Percentiles rank a stretch among this genome's conserved stretches.
Conservation (phyloP, 805 yeast species). For the Nakazawaea populi region DNA sequence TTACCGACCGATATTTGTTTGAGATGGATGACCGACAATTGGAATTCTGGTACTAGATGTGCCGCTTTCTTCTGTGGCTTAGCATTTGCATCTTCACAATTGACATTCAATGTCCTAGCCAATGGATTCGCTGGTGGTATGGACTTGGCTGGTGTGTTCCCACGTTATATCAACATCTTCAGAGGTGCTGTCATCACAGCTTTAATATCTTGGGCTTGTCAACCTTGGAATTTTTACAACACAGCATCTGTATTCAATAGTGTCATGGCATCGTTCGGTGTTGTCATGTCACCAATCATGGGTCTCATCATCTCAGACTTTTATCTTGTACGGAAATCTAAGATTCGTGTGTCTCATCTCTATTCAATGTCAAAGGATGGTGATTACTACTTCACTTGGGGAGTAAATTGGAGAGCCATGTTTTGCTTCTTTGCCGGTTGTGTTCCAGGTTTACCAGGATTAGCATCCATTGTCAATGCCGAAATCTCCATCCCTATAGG, state of each 20-base stretch:
- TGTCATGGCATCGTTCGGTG: constrained; percentile 33
- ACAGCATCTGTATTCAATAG: constrained; percentile 29
- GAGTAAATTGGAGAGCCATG: constrained; percentile 37
- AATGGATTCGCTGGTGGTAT: constrained; percentile 42
- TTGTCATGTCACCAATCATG: constrained; percentile 33
- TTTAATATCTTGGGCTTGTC: constrained; percentile 26
- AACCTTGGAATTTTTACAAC: constrained; percentile 35
- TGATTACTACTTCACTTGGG: constrained; percentile 34
- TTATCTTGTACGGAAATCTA: constrained; percentile 31
- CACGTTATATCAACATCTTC: constrained; percentile 34
- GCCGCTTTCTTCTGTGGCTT: constrained; percentile 41
- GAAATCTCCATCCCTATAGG: constrained; percentile 16
- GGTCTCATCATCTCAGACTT: constrained; percentile 33
- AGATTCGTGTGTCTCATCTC: constrained; percentile 33
- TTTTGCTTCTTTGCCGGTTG: constrained; percentile 31
- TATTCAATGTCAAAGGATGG: constrained; percentile 24
- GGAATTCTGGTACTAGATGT: constrained; percentile 33
- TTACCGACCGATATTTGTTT: constrained; percentile 35
- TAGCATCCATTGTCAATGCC: constrained; percentile 26
- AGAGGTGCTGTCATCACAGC: constrained; percentile 40
- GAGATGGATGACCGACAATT: constrained; percentile 33
- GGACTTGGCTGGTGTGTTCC: constrained; percentile 43
- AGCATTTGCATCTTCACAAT: constrained; percentile 30
- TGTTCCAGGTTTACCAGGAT: constrained; percentile 48
- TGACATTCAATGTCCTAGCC: constrained; percentile 32